Evolutionary conservation across 225 moss, liverwort and hornwort species (phyloP), one percentile per base, ranked within the genome.

Genomic region (Pleurozium schreberi): DNA sequence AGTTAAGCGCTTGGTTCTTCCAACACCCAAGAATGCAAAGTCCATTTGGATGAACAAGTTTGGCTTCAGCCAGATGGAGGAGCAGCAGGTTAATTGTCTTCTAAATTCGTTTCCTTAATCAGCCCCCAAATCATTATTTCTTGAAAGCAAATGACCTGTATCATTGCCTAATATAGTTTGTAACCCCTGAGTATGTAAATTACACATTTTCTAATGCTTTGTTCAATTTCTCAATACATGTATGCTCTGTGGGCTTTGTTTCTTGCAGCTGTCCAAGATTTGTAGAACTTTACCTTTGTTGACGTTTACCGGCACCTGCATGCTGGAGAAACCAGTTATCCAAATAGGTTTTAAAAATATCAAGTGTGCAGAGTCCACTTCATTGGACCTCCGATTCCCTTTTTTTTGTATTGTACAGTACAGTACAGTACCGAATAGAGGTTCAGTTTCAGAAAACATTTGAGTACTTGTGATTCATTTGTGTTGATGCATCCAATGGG

Each of bases 11-110:
- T 94, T 98, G 84, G 94, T 97, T 77, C 95, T 98, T 58, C 98
- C 98, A 7, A 92, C 96, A 52, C 92, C 97, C 19, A 93, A 95
- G 89, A 93, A 94, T 70, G 91, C 95, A 36, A 94, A 97, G 87
- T 91, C 95, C 63, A 93, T 98, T 75, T 98, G 98, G 98, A 88
- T 98, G 65, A 96, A 95, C 86, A 97, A 97, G 52, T 98, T 98
- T 84, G 93, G 93, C 71, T 98, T 97, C 85, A 93, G 79, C 52
- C 92, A 83, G 74, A 91, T 98, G 87, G 94, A 96, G 27, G 94
- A 93, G 59, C 90, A 90, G 47, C 91, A 96, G 98, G 98, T 97
- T 63, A 55, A 82, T 60, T 83, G 27, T 12, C 77, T 80, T 85
- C 47, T 42, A 33, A 52, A 64, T 43, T 64, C 33, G 6, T 34